phyloP scores from a whole-genome alignment of 2,329 filamentous ascomycete genomes.

The Leptosphaerulina australis region DNA sequence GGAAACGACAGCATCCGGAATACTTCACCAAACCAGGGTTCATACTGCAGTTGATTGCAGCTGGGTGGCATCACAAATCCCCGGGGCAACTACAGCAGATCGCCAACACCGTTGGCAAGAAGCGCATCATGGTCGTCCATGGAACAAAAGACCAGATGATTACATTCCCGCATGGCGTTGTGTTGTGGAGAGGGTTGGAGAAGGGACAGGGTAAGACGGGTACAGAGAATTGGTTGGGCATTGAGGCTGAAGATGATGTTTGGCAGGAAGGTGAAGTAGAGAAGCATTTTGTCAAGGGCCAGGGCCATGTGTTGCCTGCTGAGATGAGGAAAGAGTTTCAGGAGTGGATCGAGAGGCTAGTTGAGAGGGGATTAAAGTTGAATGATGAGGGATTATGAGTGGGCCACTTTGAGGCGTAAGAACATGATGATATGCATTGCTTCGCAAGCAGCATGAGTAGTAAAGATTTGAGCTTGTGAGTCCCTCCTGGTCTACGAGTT shows the following conservation, averaged over 20 bases:
- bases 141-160: slow-evolving; percentile 82
- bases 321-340: slow-evolving; percentile 76
- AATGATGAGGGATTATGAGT: slow-evolving; percentile 34
- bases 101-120: slow-evolving; percentile 71
- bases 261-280: slow-evolving; percentile 54
- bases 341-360: slow-evolving; percentile 64
- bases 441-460: no score
- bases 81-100: slow-evolving; percentile 68
- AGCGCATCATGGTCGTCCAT: slow-evolving; percentile 78
- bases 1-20: slow-evolving; percentile 67
- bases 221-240: slow-evolving; percentile 42
- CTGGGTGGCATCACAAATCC: slow-evolving; percentile 79
- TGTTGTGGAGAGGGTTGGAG: slow-evolving; percentile 71
- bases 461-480: no score
- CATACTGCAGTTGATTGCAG: slow-evolving; percentile 77
- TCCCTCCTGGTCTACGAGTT: no score
- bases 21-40: slow-evolving; percentile 72
- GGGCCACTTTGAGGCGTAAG: no score
- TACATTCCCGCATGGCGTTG: slow-evolving; percentile 69
- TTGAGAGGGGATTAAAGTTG: slow-evolving; percentile 59
- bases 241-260: slow-evolving; percentile 43
- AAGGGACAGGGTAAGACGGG: slow-evolving; percentile 50
- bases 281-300: slow-evolving; percentile 68
- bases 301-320: slow-evolving; percentile 76
- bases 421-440: no score